A percentile compares a stretch with the other conserved stretches of the same genome.
These are phyloP conservation scores for Talaromyces sp. DNA, from an alignment of 2,329 filamentous ascomycete species.

Conservation along the genomic window DNA sequence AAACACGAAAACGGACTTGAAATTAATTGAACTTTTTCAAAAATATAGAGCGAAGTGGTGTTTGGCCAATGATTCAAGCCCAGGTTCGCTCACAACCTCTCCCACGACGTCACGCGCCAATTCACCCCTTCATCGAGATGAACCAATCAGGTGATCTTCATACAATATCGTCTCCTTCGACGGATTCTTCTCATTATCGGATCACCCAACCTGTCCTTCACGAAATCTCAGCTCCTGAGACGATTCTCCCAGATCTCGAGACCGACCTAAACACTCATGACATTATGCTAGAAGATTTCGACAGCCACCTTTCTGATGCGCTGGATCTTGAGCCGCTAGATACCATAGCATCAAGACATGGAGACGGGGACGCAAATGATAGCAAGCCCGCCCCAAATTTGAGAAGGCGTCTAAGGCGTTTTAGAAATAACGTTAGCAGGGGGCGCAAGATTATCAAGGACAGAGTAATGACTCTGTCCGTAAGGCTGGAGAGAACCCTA, in stretches of 20 bases:
- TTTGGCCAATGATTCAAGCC: background rate
- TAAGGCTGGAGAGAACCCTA: background rate
- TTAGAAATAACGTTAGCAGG: background rate
- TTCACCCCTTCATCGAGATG: too few relatives aligned
- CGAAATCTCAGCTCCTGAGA: background rate
- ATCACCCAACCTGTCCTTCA: background rate
- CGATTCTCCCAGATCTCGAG: too few relatives aligned
- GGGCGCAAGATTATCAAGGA: background rate
- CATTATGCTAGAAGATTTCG: background rate
- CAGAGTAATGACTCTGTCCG: background rate
- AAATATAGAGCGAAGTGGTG: background rate
- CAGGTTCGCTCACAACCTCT: background rate
- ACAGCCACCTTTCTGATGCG: background rate
- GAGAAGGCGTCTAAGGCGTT: background rate
- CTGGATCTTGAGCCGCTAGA: background rate
- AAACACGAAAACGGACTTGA: too few relatives aligned
- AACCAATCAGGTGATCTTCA: too few relatives aligned
- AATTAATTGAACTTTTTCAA: background rate
- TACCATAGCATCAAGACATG: background rate
- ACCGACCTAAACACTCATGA: background rate
- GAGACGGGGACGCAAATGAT: background rate
- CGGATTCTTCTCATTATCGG: too few relatives aligned
- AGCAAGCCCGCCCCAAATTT: background rate
- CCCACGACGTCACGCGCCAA: too few relatives aligned
- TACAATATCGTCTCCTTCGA: too few relatives aligned